Evolutionary conservation across 495 filamentous ascomycete species (phyloP), one percentile per base, ranked within the genome.

Genomic region (Penicillium verhagenii): DNA sequence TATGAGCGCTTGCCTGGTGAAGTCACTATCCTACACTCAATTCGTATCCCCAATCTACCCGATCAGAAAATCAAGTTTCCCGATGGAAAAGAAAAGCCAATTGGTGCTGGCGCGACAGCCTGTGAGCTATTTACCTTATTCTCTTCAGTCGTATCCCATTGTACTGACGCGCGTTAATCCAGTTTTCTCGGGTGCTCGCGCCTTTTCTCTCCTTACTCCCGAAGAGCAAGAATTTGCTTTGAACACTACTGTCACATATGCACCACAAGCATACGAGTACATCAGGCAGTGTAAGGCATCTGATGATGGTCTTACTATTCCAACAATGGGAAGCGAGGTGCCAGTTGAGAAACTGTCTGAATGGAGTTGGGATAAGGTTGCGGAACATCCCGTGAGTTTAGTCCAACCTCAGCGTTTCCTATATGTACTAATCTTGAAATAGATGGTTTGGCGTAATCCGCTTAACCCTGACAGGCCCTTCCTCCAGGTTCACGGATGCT

Each of bases 391-490:
- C 14, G 53, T 56, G 37, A 50, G 53, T 38, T 18, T 35, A 11
- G 6, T 14, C 45, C 19, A 9, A 24, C 10, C 10, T 10, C 1
- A 19, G 18, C 20, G 14, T 16, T 26, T 23, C 39, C n/a, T 19
- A n/a, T n/a, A n/a, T 26, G 13, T 26, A 47, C 19, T 26, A 13
- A 26, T 47, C 6, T 29, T 47, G 14, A 3, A 44, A 21, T 26
- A 57, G 55, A 57, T 57, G 55, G 55, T 57, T 6, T 58, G 56
- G 56, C 33, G 38, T 23, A 58, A 35, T 20, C 56, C 56, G 2
- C 44, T 58, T 19, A 58, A 58, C 23, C 56, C 50, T 10, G 56
- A 53, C 14, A 39, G 56, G 11, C 50, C 56, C 2, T 54, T 58
- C 8, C 50, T 58, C 14, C 56, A 58, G 29, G 50, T 54, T 1